Base-by-base conservation (phyloP, 352 stramenopile genomes). In the Plasmopara halstedii region DNA sequence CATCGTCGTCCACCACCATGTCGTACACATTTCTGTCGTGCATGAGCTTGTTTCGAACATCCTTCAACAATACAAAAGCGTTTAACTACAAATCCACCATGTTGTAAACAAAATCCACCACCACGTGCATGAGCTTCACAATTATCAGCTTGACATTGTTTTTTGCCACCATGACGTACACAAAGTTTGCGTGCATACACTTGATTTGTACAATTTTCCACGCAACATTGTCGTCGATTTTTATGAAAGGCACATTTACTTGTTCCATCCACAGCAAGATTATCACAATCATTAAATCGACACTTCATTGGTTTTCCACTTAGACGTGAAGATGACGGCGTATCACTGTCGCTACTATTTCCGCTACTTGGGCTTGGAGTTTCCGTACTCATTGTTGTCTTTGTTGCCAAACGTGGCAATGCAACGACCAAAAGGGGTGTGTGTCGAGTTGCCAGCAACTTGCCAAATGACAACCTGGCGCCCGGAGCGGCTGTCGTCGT, bases 181-280 rank as follows among this genome's bases (percentile, higher is more conserved):
- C 78, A 90, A 27, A 90, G 54, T 53, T 88, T 85, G 29, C 78
- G 78, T 44, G 78, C 78, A 52, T 88, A 87, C 15, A 90, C 78
- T 56, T 90, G 78, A 62, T 90, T 90, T 9, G 73, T 88, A 60
- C 78, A 90, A 58, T 84, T 85, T 23, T 73, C 67, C 15, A 86
- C 72, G 58, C 71, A 85, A 59, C 78, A 90, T 46, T 87, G 72
- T 23, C 75, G 71, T 40, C 78, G 73, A 52, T 90, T 90, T 61
- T 88, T 87, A 62, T 90, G 78, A 56, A 88, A 87, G 21, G 74
- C 62, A 58, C 78, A 90, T 54, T 87, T 87, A 69, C 62, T 66
- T 7, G 74, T 85, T 58, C 75, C 78, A 46, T 85, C 69, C 34
- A 84, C 66, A 3, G 71, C 70, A 19, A 76, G 53, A 58, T 85